These are phyloP conservation scores for Mucor velutinosus DNA, from an alignment of 371 early-diverging fungal species.

Conservation along the genomic window DNA sequence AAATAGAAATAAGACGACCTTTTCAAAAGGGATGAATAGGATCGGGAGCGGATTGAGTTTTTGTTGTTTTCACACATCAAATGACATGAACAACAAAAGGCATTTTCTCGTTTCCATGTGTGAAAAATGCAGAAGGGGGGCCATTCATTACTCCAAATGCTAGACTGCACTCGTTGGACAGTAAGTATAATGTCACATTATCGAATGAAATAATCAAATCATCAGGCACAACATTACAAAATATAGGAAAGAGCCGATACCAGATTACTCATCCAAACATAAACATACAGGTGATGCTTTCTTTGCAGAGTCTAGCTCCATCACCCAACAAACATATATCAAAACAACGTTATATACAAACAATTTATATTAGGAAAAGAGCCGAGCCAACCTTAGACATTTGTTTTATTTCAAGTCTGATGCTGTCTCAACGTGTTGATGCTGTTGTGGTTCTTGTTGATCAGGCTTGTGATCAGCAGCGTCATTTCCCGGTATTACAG, in stretches of 20 bases:
- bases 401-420: neutral
- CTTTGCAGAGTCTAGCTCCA: neutral
- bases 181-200: neutral
- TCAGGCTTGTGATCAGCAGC: neutral
- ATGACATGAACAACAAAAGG: neutral
- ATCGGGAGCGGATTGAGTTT: neutral
- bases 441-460: neutral
- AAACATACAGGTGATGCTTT: neutral
- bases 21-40: neutral
- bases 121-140: neutral
- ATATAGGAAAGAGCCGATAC: neutral
- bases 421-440: neutral
- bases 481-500: neutral
- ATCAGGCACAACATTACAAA: neutral
- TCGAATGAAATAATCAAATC: neutral
- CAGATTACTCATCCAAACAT: neutral
- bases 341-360: neutral
- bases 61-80: neutral
- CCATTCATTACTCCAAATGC: neutral
- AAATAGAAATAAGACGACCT: neutral
- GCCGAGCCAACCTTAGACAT: neutral
- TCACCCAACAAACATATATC: neutral
- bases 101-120: neutral
- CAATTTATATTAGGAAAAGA: constrained; percentile 1
- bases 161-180: neutral